Conservation (phyloP, 2,329 filamentous ascomycete genomes). For the Colletotrichum chlorophyti region DNA sequence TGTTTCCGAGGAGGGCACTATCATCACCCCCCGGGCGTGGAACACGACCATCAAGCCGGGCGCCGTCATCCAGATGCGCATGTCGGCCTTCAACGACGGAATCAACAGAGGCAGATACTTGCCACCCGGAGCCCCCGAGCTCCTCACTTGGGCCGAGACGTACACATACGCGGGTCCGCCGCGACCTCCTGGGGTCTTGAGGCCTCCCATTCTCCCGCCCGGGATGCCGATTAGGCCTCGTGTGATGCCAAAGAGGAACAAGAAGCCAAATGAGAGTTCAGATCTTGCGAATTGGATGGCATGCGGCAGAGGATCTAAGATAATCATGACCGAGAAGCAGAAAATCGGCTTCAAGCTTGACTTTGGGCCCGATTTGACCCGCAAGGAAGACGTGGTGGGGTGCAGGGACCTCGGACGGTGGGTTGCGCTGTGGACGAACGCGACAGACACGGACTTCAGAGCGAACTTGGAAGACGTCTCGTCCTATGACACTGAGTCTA, state of each 20-base stretch:
- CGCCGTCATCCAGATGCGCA: conserved; percentile 8
- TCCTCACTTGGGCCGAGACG: conserved; percentile 4
- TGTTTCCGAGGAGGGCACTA: not conserved
- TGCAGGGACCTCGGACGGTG: conserved; percentile 5
- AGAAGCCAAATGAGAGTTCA: too few relatives aligned
- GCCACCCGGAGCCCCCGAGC: not conserved
- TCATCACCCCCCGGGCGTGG: conserved; percentile 17
- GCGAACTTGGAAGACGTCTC: conserved; percentile 5
- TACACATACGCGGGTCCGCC: not conserved
- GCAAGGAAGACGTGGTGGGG: conserved; percentile 7
- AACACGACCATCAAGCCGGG: conserved; percentile 15
- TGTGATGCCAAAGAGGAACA: too few relatives aligned
- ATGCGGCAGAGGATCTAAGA: too few relatives aligned
- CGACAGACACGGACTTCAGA: conserved; percentile 12
- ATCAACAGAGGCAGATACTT: not conserved
- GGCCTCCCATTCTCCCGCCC: not conserved
- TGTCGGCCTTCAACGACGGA: conserved; percentile 16
- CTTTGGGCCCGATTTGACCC: not conserved
- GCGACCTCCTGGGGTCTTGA: not conserved
- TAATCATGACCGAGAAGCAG: too few relatives aligned
- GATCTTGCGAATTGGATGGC: too few relatives aligned
- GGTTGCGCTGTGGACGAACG: conserved; percentile 20
- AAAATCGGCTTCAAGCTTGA: conserved; percentile 15
- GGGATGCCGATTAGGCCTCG: not conserved
- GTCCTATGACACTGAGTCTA: conserved; percentile 16